A percentile compares a stretch with the other conserved stretches of the same genome.
phyloP scores from a whole-genome alignment of 164 flowering plant species.

The Hamamelis virginiana region DNA sequence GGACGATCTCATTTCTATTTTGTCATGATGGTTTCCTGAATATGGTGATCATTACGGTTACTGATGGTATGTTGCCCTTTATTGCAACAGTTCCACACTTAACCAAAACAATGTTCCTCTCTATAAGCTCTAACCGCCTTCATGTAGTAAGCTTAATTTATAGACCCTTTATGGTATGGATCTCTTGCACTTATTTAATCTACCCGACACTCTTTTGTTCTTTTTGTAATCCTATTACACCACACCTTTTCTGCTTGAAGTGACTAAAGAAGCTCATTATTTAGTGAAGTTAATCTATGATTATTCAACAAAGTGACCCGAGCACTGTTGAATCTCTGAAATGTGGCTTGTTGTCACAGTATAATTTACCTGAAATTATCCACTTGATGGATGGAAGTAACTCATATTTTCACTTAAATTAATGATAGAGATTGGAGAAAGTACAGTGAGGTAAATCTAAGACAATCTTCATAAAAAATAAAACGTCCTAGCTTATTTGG shows the following conservation, averaged over 20 bases:
- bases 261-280: not conserved
- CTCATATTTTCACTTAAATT: not conserved
- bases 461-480: not conserved
- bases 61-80: slow-evolving; percentile 4
- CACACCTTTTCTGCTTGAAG: slow-evolving; percentile 1
- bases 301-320: too few relatives aligned
- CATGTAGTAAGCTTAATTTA: slow-evolving; percentile 56
- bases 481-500: not conserved
- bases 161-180: slow-evolving; percentile 73
- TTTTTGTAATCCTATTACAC: not conserved
- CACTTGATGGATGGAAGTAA: not conserved
- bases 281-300: not conserved
- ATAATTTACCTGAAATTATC: not conserved
- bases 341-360: too few relatives aligned
- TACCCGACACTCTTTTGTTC: too few relatives aligned
- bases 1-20: not conserved
- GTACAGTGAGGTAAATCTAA: not conserved
- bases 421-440: too few relatives aligned
- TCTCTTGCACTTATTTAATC: not conserved
- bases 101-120: slow-evolving; percentile 30
- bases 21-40: not conserved
- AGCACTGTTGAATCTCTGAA: too few relatives aligned
- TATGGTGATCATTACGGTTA: not conserved
- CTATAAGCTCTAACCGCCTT: slow-evolving; percentile 43
- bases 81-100: slow-evolving; percentile 27